phyloP scores from a whole-genome alignment of 2,329 filamentous ascomycete genomes.

The Fusarium neocosmosporiellum region DNA sequence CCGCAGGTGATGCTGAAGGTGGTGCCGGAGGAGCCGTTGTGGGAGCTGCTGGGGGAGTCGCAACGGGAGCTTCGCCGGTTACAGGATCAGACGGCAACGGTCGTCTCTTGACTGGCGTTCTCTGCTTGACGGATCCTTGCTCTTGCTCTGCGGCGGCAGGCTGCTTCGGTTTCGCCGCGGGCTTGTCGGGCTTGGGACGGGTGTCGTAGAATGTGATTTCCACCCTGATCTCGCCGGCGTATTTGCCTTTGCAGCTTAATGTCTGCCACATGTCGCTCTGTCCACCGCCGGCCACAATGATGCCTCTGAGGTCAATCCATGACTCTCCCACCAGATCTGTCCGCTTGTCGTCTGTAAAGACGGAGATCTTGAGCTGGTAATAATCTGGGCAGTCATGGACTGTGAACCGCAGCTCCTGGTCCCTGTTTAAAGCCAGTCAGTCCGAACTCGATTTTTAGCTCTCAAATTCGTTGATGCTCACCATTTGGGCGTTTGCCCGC shows the following conservation, averaged over 20 bases:
- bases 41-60: conserved; percentile 19
- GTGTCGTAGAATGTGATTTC: conserved; percentile 97
- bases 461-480: conserved; percentile 54
- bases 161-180: conserved; percentile 63
- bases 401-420: conserved; percentile 94
- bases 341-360: conserved; percentile 99
- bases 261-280: conserved; percentile 94
- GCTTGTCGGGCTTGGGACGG: conserved; percentile 82
- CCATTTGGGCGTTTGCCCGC: conserved; percentile 96
- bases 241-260: conserved; percentile 90
- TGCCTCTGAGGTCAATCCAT: conserved; percentile 84
- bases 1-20: conserved; percentile 42
- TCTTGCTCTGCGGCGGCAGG: conserved; percentile 52
- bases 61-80: conserved; percentile 60
- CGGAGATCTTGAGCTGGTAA: conserved; percentile 91
- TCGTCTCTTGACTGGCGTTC: conserved; percentile 79
- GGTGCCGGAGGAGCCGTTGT: conserved; percentile 13
- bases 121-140: conserved; percentile 56
- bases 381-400: conserved; percentile 98
- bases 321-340: conserved; percentile 96
- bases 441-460: neutral
- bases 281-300: conserved; percentile 88
- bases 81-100: conserved; percentile 86
- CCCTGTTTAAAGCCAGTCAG: conserved; percentile 69
- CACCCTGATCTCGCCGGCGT: conserved; percentile 92